A percentile compares a stretch with the other conserved stretches of the same genome.
Conservation (phyloP, 345 rosid genomes). For the Citropsis articulata region DNA sequence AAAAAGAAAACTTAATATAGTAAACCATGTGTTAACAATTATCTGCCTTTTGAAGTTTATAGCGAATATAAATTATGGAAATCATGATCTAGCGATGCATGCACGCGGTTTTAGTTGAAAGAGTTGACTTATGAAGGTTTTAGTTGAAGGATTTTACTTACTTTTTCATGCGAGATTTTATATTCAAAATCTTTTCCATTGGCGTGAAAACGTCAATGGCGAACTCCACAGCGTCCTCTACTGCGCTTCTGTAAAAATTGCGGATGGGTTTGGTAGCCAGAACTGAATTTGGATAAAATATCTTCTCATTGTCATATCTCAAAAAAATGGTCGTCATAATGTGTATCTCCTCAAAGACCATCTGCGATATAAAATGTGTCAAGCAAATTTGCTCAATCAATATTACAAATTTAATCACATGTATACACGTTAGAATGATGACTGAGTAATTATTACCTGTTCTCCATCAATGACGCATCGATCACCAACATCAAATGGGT, state of each 20-base stretch:
- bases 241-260: constrained; percentile 50
- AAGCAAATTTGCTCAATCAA: background rate
- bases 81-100: too few relatives aligned
- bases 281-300: constrained; percentile 75
- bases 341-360: constrained; percentile 84
- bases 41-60: too few relatives aligned
- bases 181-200: too few relatives aligned
- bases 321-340: constrained; percentile 64
- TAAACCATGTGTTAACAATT: too few relatives aligned
- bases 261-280: constrained; percentile 53
- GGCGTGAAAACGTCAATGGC: constrained; percentile 38
- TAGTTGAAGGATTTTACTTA: too few relatives aligned
- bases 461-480: constrained; percentile 66
- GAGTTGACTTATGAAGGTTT: too few relatives aligned
- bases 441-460: constrained; percentile 41
- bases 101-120: too few relatives aligned
- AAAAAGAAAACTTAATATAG: too few relatives aligned
- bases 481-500: constrained; percentile 76
- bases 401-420: background rate
- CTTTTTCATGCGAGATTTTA: too few relatives aligned
- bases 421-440: background rate
- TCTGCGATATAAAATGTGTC: constrained; percentile 12
- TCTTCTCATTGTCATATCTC: constrained; percentile 69
- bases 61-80: too few relatives aligned
- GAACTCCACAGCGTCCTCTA: constrained; percentile 41